A percentile compares a stretch with the other conserved stretches of the same genome.
Conservation (phyloP, 163 green algal species). For the Scenedesmus sp. region DNA sequence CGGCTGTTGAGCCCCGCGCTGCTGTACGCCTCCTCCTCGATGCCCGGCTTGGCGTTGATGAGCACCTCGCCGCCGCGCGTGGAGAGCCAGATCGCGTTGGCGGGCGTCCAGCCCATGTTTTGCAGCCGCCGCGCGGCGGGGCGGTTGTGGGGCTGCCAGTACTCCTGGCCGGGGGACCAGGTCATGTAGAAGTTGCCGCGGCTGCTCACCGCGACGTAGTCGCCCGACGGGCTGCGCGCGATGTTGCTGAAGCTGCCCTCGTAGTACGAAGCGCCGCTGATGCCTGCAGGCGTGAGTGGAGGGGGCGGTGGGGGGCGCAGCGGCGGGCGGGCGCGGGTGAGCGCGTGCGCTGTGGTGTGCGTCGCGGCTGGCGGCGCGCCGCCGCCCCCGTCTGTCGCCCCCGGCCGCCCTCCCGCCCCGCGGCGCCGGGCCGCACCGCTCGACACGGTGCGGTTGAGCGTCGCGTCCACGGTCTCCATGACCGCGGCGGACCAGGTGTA, state of each 20-base stretch:
- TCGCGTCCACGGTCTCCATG: slow-evolving; percentile 97
- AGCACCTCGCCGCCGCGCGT: slow-evolving; percentile 94
- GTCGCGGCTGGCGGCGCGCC: neutral
- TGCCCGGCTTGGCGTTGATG: slow-evolving; percentile 66
- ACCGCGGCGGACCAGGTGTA: slow-evolving; percentile 96
- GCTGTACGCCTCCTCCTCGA: slow-evolving; percentile 80
- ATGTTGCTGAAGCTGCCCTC: slow-evolving; percentile 96
- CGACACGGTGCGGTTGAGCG: slow-evolving; percentile 94
- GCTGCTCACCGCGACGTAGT: slow-evolving; percentile 96
- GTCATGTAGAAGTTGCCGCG: slow-evolving; percentile 99
- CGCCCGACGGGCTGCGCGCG: slow-evolving; percentile 72
- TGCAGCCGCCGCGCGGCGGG: slow-evolving; percentile 86
- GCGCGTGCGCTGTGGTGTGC: too few relatives aligned
- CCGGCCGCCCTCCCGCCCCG: too few relatives aligned
- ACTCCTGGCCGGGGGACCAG: slow-evolving; percentile 88
- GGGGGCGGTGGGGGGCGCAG: neutral
- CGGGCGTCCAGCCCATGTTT: slow-evolving; percentile 96
- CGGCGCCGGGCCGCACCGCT: slow-evolving; percentile 53
- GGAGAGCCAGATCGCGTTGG: slow-evolving; percentile 88
- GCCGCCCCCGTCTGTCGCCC: neutral
- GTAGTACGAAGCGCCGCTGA: slow-evolving; percentile 96
- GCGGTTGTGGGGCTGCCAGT: slow-evolving; percentile 97
- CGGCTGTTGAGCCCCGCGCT: slow-evolving; percentile 83
- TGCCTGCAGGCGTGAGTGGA: slow-evolving; percentile 61
- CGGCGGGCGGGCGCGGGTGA: too few relatives aligned